Conservation (phyloP, 495 filamentous ascomycete species). For the Tuber umbilicatum region DNA sequence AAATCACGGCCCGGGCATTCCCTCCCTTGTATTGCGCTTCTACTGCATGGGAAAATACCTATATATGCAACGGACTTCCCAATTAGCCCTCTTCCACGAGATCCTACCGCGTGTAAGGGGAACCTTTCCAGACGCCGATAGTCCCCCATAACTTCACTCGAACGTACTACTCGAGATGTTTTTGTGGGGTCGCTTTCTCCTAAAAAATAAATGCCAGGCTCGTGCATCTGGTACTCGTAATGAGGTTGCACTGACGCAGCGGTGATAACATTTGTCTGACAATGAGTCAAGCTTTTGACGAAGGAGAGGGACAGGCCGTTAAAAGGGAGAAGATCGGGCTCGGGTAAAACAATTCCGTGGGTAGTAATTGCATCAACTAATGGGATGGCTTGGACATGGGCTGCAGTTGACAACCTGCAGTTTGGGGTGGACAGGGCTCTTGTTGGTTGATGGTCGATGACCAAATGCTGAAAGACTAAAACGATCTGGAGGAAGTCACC, state of each 20-base stretch:
- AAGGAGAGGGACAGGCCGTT: no score
- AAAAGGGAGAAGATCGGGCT: neutral
- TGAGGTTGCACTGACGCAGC: neutral
- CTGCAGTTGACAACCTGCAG: neutral
- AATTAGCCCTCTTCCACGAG: neutral
- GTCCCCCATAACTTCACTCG: neutral
- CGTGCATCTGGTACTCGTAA: neutral
- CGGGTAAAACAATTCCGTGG: neutral
- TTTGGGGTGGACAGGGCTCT: neutral
- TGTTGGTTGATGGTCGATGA: neutral
- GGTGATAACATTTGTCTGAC: neutral
- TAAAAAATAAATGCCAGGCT: neutral
- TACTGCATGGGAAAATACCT: neutral
- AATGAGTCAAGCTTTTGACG: neutral
- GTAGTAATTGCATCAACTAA: neutral
- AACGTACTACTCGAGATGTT: neutral
- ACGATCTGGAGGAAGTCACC: neutral
- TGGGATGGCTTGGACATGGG: neutral
- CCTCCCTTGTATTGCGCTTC: neutral
- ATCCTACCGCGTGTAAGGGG: neutral
- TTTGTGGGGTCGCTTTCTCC: neutral
- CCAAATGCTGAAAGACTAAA: neutral
- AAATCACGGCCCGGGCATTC: no score
- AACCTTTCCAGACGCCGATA: neutral
- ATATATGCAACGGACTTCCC: neutral